Evolutionary conservation across 2,329 filamentous ascomycete genomes (phyloP).

Genomic region (Colletotrichum orchidophilum): DNA sequence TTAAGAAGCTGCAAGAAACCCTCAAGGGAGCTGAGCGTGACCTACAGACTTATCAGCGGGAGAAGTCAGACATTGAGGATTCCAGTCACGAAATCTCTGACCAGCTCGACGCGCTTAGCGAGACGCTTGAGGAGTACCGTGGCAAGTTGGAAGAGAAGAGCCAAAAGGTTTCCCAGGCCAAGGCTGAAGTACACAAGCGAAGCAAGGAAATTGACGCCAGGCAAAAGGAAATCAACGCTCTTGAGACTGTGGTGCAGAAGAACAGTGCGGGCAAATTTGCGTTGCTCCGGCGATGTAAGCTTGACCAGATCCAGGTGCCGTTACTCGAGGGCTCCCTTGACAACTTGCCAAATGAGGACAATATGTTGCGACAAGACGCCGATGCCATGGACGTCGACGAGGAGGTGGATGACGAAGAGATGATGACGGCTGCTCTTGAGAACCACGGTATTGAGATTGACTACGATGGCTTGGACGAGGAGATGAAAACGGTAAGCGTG

Average conservation of each 20-base stretch:
- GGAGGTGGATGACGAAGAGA: slow-evolving; percentile 64
- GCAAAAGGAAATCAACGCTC: slow-evolving; percentile 76
- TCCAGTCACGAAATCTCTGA: slow-evolving; percentile 77
- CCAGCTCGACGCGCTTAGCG: slow-evolving; percentile 79
- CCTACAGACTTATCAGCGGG: slow-evolving; percentile 73
- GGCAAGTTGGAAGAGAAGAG: slow-evolving; percentile 74
- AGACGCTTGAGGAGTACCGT: slow-evolving; percentile 75
- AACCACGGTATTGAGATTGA: slow-evolving; percentile 93
- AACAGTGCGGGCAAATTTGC: slow-evolving; percentile 86
- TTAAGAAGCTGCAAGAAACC: slow-evolving; percentile 73
- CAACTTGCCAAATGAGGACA: slow-evolving; percentile 86
- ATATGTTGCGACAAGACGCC: slow-evolving; percentile 77
- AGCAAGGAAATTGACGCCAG: slow-evolving; percentile 82
- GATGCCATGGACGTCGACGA: slow-evolving; percentile 96
- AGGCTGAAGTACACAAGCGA: slow-evolving; percentile 82
- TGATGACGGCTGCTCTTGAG: slow-evolving; percentile 74
- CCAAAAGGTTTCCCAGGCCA: slow-evolving; percentile 80
- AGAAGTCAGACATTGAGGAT: slow-evolving; percentile 80
- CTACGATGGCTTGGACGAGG: slow-evolving; percentile 83
- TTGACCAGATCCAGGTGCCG: slow-evolving; percentile 91
- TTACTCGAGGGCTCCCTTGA: slow-evolving; percentile 81
- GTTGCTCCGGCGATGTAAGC: slow-evolving; percentile 86
- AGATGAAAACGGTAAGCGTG: slow-evolving; percentile 76
- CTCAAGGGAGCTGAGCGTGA: slow-evolving; percentile 74
- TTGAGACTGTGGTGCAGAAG: slow-evolving; percentile 89